Base-by-base conservation (phyloP, 2,329 filamentous ascomycete species). In the Exophiala bonariae region DNA sequence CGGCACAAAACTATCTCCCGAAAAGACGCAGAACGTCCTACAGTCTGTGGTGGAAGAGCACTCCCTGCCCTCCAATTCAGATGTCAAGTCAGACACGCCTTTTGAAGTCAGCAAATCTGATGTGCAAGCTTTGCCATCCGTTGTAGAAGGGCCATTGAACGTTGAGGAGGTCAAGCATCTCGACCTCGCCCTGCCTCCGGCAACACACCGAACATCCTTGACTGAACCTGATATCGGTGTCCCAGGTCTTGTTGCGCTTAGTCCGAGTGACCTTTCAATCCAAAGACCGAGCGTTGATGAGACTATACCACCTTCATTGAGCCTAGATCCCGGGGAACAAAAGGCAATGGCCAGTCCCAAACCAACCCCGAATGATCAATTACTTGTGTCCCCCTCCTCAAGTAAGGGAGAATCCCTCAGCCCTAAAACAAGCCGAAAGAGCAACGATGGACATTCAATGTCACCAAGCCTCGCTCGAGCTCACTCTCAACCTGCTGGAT, bases 31-130 rank as follows among this genome's bases (percentile, higher is more conserved):
- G 43, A 75, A 84, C 61, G 80, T 84, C 55, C 65, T 87, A 20
- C 77, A 78, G 5, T 83, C 82, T 7, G 82, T 85, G 3, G 77
- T 86, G 11, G 79, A 86, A 59, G 81, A 85, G 59, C 78, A 86
- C 56, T 72, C 75, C 3, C 68, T 63, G 11, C 35, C 44, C 22
- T 36, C 54, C 3, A 28, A 49, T 3, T 35, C 45, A 19, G 50
- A 53, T 13, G 37, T 51, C 11, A 48, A 52, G 19, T 31, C 32
- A 10, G 18, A 30, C 3, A 32, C 40, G 20, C 31, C 37, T 13
- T 19, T 47, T 14, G 49, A 49, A 40, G 14, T 52, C 7, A 55
- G 43, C 18, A 45, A 43, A 9, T 47, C 43, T 4, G 56, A 57
- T 34, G 38, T 59, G 9, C 33, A 53, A 11, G 46, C 30, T 34